Conservation (phyloP, 768 basidiomycete genomes). For the Lactifluus subvellereus region DNA sequence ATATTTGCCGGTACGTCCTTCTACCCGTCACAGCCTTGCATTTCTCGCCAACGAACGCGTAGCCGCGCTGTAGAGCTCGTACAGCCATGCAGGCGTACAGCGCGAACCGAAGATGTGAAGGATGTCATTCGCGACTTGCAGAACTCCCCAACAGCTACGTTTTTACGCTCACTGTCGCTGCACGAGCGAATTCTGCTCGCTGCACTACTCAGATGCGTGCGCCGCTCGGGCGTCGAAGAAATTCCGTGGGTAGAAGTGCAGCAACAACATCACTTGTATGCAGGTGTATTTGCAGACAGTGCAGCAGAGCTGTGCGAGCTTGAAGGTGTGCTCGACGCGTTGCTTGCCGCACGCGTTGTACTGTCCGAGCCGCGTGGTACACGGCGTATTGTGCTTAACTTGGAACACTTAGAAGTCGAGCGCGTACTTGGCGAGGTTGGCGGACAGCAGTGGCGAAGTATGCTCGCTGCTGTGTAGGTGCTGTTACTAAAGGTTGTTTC, state of each 20-base stretch:
- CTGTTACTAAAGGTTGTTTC: not conserved
- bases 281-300: slow-evolving; percentile 52
- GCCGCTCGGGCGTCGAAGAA: slow-evolving; percentile 80
- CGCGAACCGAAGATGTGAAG: slow-evolving; percentile 64
- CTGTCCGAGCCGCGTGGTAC: slow-evolving; percentile 65
- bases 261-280: slow-evolving; percentile 69
- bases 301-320: slow-evolving; percentile 64
- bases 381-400: slow-evolving; percentile 68
- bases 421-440: slow-evolving; percentile 80
- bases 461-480: slow-evolving; percentile 28
- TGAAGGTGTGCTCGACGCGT: slow-evolving; percentile 60
- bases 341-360: slow-evolving; percentile 73
- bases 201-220: slow-evolving; percentile 73
- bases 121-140: slow-evolving; percentile 83
- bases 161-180: slow-evolving; percentile 73
- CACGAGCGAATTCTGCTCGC: slow-evolving; percentile 88
- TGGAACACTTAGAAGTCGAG: slow-evolving; percentile 82
- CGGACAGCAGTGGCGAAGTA: slow-evolving; percentile 58
- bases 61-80: slow-evolving; percentile 84
- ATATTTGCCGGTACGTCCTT: slow-evolving; percentile 71
- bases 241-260: slow-evolving; percentile 81
- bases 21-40: no score
- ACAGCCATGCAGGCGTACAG: slow-evolving; percentile 44
- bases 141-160: slow-evolving; percentile 84
- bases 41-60: not conserved